phyloP scores from a whole-genome alignment of 2,329 filamentous ascomycete genomes.

The Annulohypoxylon truncatum region DNA sequence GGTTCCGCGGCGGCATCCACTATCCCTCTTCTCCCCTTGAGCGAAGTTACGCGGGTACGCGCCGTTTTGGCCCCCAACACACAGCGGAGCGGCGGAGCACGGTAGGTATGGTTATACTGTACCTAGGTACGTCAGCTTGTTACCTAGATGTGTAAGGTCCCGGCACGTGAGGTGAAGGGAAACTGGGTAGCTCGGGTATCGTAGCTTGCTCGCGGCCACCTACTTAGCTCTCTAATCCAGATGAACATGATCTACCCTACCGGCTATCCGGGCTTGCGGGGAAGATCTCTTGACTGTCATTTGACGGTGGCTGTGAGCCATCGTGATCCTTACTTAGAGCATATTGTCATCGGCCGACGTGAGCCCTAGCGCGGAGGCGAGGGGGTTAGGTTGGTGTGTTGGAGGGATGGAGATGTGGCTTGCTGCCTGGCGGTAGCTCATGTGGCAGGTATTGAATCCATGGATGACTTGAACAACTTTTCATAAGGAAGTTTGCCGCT shows the following conservation, averaged over 20 bases:
- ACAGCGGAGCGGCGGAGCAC: neutral
- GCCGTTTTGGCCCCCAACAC: constrained; percentile 25
- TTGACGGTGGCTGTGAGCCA: neutral
- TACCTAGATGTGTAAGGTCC: neutral
- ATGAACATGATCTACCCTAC: neutral
- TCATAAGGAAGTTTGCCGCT: neutral
- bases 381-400: neutral
- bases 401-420: neutral
- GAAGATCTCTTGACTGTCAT: constrained; percentile 34
- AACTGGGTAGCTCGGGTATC: constrained; percentile 18
- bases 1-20: constrained; percentile 7
- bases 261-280: constrained; percentile 21
- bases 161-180: constrained; percentile 24
- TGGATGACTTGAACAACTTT: neutral
- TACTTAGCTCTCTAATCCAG: neutral
- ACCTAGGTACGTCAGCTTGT: neutral
- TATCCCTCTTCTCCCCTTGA: neutral
- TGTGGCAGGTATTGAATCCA: neutral
- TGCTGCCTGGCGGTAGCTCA: neutral
- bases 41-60: neutral
- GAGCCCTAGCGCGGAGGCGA: neutral
- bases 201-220: constrained; percentile 16
- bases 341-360: neutral
- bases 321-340: constrained; percentile 3
- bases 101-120: no score